Conservation (phyloP, 2,329 filamentous ascomycete genomes). For the Xylogone sp. region DNA sequence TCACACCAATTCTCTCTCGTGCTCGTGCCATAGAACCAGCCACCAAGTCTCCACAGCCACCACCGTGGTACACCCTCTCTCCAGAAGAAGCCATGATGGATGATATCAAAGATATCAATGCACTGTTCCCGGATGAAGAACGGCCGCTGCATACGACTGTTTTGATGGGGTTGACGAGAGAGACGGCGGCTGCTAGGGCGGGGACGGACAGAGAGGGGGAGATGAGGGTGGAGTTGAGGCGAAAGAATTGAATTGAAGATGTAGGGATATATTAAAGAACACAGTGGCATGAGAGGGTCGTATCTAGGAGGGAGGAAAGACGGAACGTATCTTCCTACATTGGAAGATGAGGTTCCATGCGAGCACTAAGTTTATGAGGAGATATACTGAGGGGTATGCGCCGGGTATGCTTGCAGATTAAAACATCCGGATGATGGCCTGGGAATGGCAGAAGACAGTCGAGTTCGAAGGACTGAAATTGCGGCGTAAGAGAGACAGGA, state of each 20-base stretch:
- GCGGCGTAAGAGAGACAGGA: no score
- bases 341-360: no score
- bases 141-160: slow-evolving; percentile 14
- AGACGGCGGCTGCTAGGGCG: background rate
- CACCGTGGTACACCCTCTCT: background rate
- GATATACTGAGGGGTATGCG: no score
- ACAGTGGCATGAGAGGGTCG: no score
- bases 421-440: no score
- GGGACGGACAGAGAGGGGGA: no score
- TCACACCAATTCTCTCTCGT: background rate
- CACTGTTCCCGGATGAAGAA: slow-evolving; percentile 2
- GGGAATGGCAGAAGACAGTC: no score
- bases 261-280: slow-evolving; percentile 2
- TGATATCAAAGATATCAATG: slow-evolving; percentile 9
- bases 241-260: background rate
- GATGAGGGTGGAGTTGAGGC: slow-evolving; percentile 3
- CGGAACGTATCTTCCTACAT: no score
- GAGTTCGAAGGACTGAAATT: no score
- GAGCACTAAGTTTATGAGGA: no score
- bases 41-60: background rate
- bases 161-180: slow-evolving; percentile 13
- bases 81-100: background rate
- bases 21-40: background rate
- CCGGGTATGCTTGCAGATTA: no score
- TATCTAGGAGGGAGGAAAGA: no score